A percentile compares a stretch with the other conserved stretches of the same genome.
These are phyloP conservation scores for Fragaria vesca DNA, from an alignment of 306 rosid genomes.

Conservation along the genomic window DNA sequence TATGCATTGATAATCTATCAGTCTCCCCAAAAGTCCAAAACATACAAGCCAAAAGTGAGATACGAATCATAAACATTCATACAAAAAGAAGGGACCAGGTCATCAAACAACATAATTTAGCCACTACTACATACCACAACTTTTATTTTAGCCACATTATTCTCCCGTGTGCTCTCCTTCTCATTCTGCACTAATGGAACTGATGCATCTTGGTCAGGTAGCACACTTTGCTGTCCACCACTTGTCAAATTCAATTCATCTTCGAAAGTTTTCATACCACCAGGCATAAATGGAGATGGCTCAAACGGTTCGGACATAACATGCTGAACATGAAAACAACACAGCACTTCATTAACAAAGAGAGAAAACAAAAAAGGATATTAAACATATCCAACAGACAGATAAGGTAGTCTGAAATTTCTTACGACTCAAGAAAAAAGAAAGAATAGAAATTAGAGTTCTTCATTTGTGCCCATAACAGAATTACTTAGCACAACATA, in stretches of 20 bases:
- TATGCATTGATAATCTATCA: neutral
- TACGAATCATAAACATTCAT: neutral
- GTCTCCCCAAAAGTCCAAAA: neutral
- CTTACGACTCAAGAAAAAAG: neutral
- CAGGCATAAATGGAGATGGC: constrained; percentile 88
- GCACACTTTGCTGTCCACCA: constrained; percentile 57
- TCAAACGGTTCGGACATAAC: constrained; percentile 85
- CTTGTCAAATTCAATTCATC: constrained; percentile 51
- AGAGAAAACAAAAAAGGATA: neutral
- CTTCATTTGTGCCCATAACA: neutral
- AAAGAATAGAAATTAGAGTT: neutral
- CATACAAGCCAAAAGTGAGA: constrained; percentile 3
- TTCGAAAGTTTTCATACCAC: constrained; percentile 59
- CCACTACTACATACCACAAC: constrained; percentile 77
- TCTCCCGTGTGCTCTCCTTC: constrained; percentile 75
- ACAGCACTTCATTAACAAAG: constrained; percentile 27
- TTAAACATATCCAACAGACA: neutral
- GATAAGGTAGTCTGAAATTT: neutral
- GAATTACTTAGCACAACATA: neutral
- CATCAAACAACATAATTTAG: neutral
- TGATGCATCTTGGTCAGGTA: constrained; percentile 52
- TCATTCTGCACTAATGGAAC: constrained; percentile 49
- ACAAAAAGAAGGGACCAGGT: neutral
- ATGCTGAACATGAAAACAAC: constrained; percentile 55
- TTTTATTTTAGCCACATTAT: constrained; percentile 87